phyloP scores from a whole-genome alignment of 2,329 filamentous ascomycete species.

The Gliomastix tumulicola region DNA sequence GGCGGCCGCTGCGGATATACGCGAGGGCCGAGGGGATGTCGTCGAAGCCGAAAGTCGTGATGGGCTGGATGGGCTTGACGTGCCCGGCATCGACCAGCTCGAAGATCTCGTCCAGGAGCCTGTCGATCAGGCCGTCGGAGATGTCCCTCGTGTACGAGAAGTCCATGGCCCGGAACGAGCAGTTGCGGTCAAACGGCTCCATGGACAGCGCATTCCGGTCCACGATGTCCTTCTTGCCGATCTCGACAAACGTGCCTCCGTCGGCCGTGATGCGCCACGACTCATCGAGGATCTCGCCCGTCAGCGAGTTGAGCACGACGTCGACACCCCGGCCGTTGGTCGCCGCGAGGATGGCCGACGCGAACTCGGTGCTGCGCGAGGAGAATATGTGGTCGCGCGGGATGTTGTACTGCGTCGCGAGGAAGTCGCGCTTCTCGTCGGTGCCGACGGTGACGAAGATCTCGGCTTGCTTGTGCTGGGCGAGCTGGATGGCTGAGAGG shows the following conservation, averaged over 20 bases:
- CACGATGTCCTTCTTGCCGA: slow-evolving; percentile 15
- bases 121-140: not conserved
- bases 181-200: slow-evolving; percentile 22
- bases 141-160: not conserved
- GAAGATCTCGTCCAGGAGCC: not conserved
- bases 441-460: slow-evolving; percentile 23
- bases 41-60: slow-evolving; percentile 14
- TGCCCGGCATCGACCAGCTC: not conserved
- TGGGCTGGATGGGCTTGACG: slow-evolving; percentile 10
- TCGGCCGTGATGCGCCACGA: slow-evolving; percentile 22
- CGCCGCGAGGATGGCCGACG: slow-evolving; percentile 9
- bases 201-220: slow-evolving; percentile 2
- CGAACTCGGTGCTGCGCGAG: slow-evolving; percentile 10
- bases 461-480: slow-evolving; percentile 12
- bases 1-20: slow-evolving; percentile 31
- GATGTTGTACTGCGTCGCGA: slow-evolving; percentile 16
- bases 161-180: slow-evolving; percentile 12
- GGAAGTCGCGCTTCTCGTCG: slow-evolving; percentile 17
- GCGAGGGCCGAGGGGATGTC: slow-evolving; percentile 29
- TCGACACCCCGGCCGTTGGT: slow-evolving; percentile 19
- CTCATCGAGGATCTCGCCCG: slow-evolving; percentile 17
- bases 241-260: slow-evolving; percentile 24
- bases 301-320: slow-evolving; percentile 20
- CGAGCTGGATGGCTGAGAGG: slow-evolving; percentile 18
- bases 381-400: slow-evolving; percentile 18